phyloP scores from a whole-genome alignment of 108 stramenopile species.

The Nannochloropsis oceanica region DNA sequence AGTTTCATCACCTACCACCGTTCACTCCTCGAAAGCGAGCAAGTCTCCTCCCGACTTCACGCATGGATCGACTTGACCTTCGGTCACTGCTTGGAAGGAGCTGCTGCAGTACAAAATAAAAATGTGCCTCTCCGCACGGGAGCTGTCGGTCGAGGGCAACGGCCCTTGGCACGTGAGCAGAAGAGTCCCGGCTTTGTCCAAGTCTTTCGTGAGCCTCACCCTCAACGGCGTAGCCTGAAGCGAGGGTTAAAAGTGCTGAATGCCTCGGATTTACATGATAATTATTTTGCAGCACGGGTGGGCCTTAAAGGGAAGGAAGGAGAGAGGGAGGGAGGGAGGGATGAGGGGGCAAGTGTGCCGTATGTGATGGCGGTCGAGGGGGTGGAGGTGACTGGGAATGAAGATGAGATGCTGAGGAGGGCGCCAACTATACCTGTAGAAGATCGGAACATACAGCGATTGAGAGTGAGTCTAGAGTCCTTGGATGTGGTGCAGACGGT shows the following conservation, averaged over 20 bases:
- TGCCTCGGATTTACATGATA: background rate
- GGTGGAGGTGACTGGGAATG: background rate
- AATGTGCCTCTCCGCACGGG: constrained; percentile 35
- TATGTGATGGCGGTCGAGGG: constrained; percentile 1
- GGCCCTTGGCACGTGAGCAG: background rate
- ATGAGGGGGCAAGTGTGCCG: background rate
- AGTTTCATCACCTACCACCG: constrained; percentile 43
- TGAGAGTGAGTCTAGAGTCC: background rate
- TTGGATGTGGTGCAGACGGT: background rate
- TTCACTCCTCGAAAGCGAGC: constrained; percentile 39
- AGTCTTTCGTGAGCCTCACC: constrained; percentile 13
- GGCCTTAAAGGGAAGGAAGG: background rate
- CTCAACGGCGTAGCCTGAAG: background rate
- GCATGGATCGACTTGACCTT: constrained; percentile 55
- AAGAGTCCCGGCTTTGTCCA: background rate
- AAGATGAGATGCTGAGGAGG: background rate
- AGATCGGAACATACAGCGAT: background rate
- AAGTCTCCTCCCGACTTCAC: constrained; percentile 43
- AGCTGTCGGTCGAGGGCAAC: background rate
- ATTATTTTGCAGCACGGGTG: background rate
- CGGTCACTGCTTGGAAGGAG: constrained; percentile 42
- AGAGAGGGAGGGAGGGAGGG: background rate
- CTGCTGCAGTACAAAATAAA: constrained; percentile 44
- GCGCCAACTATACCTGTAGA: background rate
- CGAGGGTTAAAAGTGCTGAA: background rate